phyloP scores from a whole-genome alignment of 2,329 filamentous ascomycete genomes.

The Monilinia fructicola region DNA sequence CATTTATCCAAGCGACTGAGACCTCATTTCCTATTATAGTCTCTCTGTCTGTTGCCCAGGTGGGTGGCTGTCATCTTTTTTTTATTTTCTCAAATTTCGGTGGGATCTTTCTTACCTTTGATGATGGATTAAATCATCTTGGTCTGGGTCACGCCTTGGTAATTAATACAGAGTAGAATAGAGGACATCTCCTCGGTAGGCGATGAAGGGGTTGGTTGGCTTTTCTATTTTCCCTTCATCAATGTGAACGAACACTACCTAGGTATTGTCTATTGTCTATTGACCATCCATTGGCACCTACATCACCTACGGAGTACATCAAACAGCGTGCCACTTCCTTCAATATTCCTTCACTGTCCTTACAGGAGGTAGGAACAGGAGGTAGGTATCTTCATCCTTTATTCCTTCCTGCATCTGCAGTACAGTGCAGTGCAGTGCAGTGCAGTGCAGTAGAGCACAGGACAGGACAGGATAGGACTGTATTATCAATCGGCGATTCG shows the following conservation, averaged over 20 bases:
- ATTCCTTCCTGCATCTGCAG: no score
- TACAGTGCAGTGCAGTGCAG: no score
- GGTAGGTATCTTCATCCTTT: constrained; percentile 12
- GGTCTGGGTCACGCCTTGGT: background rate
- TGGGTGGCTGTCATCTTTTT: constrained; percentile 2
- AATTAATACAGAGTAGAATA: no score
- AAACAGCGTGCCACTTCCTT: constrained; percentile 14
- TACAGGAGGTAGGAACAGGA: no score
- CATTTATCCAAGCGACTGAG: constrained; percentile 14
- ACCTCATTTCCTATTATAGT: constrained; percentile 2
- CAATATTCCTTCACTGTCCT: background rate
- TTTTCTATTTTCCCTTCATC: no score
- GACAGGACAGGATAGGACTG: no score
- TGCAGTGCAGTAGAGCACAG: no score
- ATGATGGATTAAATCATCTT: no score
- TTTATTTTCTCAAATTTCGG: background rate
- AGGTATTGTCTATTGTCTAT: background rate
- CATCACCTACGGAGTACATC: background rate
- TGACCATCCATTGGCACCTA: background rate
- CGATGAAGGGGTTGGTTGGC: no score
- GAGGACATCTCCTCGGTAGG: no score
- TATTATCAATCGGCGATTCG: background rate
- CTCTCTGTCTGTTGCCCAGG: no score
- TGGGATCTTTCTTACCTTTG: background rate
- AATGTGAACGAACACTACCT: no score